Evolutionary conservation across 352 stramenopile species (phyloP).

Genomic region (Pythium scleroteichum): DNA sequence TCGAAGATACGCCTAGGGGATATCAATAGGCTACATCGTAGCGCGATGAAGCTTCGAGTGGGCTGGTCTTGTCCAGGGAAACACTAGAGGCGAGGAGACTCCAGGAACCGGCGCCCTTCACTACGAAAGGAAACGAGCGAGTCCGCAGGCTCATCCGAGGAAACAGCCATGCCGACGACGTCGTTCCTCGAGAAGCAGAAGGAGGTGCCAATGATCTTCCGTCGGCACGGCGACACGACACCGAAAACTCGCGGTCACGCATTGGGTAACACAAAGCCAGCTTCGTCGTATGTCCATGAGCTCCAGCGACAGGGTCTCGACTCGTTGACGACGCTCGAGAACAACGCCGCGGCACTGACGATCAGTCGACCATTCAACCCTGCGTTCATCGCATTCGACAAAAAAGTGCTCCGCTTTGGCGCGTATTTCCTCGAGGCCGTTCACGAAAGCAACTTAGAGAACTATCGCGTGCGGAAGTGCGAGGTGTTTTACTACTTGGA

Average conservation of each 20-base stretch:
- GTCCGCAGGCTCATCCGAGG: too few relatives aligned
- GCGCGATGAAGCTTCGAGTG: neutral
- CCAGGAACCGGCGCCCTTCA: too few relatives aligned
- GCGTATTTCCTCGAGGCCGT: constrained; percentile 88
- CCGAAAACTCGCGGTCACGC: constrained; percentile 65
- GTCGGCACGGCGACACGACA: constrained; percentile 69
- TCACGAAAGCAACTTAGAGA: constrained; percentile 85
- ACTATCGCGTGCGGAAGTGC: constrained; percentile 77
- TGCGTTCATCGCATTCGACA: constrained; percentile 74
- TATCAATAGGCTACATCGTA: constrained; percentile 15
- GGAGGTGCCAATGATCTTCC: constrained; percentile 81
- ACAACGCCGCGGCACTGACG: constrained; percentile 32
- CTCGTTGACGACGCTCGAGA: constrained; percentile 48
- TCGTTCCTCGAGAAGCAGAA: constrained; percentile 70
- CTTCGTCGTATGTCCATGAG: constrained; percentile 72
- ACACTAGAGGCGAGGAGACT: too few relatives aligned
- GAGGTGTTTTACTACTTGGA: constrained; percentile 88
- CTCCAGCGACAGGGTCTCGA: constrained; percentile 55
- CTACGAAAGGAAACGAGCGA: too few relatives aligned
- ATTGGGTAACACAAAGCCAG: constrained; percentile 62
- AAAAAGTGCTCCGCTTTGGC: constrained; percentile 86
- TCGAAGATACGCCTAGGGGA: neutral
- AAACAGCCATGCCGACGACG: constrained; percentile 60
- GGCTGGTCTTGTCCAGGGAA: too few relatives aligned
- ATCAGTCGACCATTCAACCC: constrained; percentile 56